Evolutionary conservation across 2,329 filamentous ascomycete species (phyloP), one percentile per base, ranked within the genome.

Genomic region (Neocatenulostroma microsporum): DNA sequence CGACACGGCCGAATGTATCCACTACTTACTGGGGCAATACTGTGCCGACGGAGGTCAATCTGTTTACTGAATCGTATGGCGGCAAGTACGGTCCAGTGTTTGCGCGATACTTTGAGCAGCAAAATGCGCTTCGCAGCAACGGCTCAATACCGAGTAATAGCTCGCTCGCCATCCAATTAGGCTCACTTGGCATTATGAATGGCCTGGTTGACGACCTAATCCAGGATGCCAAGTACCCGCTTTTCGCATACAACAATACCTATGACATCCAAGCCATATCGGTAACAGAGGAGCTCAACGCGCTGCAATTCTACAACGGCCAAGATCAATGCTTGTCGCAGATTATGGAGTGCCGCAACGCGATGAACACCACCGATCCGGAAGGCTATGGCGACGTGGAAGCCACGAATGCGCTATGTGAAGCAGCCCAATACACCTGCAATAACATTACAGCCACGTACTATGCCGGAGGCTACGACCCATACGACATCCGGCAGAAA

Each of bases 61-160:
- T 78, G 24, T 78, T 72, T 63, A 76, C 74, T 0, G 74, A 78
- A 53, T 72, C 52, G 4, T 62, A 62, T 37, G 58, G 58, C 18
- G 82, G 82, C 10, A 73, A 77, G 38, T 86, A 84, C 48, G 82
- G 77, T 0, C 79, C 79, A 2, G 64, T 73, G 2, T 81, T 84
- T 48, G 76, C 77, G 9, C 47, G 62, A 3, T 65, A 66, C 45
- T 73, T 72, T 40, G 69, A 80, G 49, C 56, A 73, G 38, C 78
- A 85, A 58, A 86, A 85, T 47, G 55, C 63, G 13, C 65, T 64
- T 35, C 70, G 73, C 11, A 51, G 57, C n/a, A 71, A 67, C 37
- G 72, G 76, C 3, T 57, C 66, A 2, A 40, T 74, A 2, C 56
- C 69, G 7, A 58, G 53, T 13, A 70, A 71, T 41, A 64, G 60